phyloP scores from a whole-genome alignment of 305 asterid species.

The Rubia balearica region DNA sequence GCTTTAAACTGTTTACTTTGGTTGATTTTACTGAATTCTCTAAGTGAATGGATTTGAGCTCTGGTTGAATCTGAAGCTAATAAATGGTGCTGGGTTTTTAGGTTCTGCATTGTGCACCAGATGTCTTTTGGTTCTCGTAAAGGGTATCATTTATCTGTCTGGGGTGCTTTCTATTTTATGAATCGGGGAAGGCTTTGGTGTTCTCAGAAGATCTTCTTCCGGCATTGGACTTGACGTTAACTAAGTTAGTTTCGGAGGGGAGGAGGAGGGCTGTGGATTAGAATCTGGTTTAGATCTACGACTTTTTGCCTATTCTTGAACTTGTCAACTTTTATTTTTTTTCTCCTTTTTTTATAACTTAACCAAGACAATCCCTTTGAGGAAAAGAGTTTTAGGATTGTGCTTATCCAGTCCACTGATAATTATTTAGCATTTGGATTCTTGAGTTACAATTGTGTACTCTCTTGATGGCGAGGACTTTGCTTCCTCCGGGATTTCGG shows the following conservation, averaged over 20 bases:
- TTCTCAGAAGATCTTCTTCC: conserved; percentile 43
- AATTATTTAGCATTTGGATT: conserved; percentile 15
- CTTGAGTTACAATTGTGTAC: conserved; percentile 14
- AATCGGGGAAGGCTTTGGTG: conserved; percentile 67
- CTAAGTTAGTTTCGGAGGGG: conserved; percentile 15
- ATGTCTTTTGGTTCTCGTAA: conserved; percentile 82
- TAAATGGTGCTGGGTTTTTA: conserved; percentile 23
- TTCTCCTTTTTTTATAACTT: not conserved
- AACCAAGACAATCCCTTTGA: not conserved
- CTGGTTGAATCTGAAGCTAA: conserved; percentile 7
- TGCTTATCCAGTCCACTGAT: conserved; percentile 15
- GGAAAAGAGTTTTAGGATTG: conserved; percentile 17
- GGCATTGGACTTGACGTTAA: conserved; percentile 71
- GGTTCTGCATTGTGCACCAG: conserved; percentile 62
- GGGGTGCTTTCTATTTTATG: conserved; percentile 65
- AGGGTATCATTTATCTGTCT: conserved; percentile 49
- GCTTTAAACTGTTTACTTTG: not conserved
- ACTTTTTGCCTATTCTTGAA: conserved; percentile 14
- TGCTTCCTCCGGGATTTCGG: conserved; percentile 83
- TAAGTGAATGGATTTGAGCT: not conserved
- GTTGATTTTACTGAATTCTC: not conserved
- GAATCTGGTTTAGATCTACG: conserved; percentile 22
- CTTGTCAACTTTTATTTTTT: not conserved
- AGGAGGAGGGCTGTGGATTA: conserved; percentile 17
- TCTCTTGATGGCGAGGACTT: conserved; percentile 30